Conservation (phyloP, 2,329 filamentous ascomycete genomes). For the Calonectria hawksworthii region DNA sequence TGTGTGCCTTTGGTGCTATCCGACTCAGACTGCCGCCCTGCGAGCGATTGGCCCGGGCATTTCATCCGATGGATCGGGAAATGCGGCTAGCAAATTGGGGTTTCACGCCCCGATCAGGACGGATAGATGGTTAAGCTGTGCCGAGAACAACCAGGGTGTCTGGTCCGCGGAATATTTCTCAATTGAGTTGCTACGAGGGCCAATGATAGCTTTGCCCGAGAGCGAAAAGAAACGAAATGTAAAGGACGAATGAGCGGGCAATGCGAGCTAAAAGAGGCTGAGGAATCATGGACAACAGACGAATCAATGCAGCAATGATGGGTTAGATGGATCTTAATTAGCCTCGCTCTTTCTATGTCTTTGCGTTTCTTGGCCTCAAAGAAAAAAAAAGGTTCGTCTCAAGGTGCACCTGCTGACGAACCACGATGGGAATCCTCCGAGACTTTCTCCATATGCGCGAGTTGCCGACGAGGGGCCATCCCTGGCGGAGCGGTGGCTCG, state of each 20-base stretch:
- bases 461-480: not conserved
- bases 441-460: not conserved
- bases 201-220: not conserved
- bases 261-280: not conserved
- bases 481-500: not conserved
- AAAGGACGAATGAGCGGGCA: not conserved
- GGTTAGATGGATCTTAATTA: not conserved
- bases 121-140: not conserved
- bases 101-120: not conserved
- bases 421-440: slow-evolving; percentile 9
- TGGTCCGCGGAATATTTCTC: not conserved
- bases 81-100: not conserved
- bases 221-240: not conserved
- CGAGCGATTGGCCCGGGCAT: not conserved
- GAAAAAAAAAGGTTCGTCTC: not conserved
- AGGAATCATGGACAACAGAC: not conserved
- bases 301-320: not conserved
- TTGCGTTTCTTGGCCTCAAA: not conserved
- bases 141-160: not conserved
- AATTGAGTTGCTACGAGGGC: not conserved
- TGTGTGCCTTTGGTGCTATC: not conserved
- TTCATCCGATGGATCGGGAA: not conserved
- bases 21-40: not conserved
- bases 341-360: not conserved
- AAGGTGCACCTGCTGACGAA: not conserved